These are phyloP conservation scores for Aspergillus sp. DNA, from an alignment of 2,329 filamentous ascomycete genomes.

Conservation along the genomic window DNA sequence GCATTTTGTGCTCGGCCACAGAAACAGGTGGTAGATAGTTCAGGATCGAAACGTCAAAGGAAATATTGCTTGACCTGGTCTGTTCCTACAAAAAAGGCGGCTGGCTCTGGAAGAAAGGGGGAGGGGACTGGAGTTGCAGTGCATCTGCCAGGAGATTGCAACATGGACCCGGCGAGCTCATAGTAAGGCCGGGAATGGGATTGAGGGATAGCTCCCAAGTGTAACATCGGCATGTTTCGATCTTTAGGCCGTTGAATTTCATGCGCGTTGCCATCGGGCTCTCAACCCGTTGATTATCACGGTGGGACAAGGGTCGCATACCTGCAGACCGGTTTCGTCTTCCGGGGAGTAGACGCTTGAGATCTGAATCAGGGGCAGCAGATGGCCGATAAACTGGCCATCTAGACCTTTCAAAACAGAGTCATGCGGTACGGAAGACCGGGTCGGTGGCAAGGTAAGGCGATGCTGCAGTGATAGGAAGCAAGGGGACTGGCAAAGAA, in stretches of 20 bases:
- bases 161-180: not conserved
- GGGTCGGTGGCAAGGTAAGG: too few species aligned
- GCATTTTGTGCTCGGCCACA: slow-evolving; percentile 9
- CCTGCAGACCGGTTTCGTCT: slow-evolving; percentile 4
- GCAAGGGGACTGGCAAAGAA: not conserved
- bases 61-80: too few species aligned
- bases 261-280: slow-evolving; percentile 3
- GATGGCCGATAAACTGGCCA: too few species aligned
- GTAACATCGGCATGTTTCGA: not conserved
- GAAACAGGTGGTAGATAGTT: not conserved
- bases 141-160: not conserved
- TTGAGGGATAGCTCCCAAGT: not conserved
- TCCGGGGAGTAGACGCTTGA: not conserved
- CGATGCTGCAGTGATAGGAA: not conserved
- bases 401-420: too few species aligned
- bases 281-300: not conserved
- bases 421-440: too few species aligned
- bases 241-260: not conserved
- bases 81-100: too few species aligned
- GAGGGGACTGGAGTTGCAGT: not conserved
- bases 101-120: not conserved
- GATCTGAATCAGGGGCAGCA: too few species aligned
- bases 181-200: not conserved
- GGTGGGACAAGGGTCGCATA: slow-evolving; percentile 6
- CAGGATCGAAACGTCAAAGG: not conserved